phyloP scores from a whole-genome alignment of 2,329 filamentous ascomycete genomes.

The Knufia fluminis region DNA sequence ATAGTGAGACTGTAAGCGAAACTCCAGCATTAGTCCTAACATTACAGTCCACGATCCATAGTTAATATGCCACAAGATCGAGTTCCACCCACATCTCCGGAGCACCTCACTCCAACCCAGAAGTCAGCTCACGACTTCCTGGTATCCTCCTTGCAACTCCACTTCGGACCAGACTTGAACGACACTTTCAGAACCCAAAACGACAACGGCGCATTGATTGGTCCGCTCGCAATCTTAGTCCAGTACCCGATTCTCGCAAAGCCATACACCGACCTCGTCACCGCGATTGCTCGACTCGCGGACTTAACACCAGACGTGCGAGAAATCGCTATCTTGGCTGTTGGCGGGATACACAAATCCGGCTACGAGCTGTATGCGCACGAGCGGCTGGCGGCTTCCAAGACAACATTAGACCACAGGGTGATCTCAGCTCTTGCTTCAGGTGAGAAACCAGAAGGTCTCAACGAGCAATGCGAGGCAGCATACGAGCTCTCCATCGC shows the following conservation, averaged over 20 bases:
- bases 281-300: not conserved
- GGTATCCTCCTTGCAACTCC: too few relatives aligned
- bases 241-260: not conserved
- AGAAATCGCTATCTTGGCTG: not conserved
- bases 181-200: not conserved
- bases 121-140: too few relatives aligned
- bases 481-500: not conserved
- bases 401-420: not conserved
- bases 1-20: too few relatives aligned
- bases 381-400: not conserved
- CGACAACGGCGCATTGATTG: not conserved
- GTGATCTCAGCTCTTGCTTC: not conserved
- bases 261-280: not conserved
- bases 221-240: not conserved
- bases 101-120: too few relatives aligned
- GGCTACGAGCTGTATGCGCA: conserved; percentile 1
- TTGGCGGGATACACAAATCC: not conserved
- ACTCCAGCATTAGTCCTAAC: too few relatives aligned
- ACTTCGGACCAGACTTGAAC: too few relatives aligned
- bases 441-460: not conserved
- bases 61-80: too few relatives aligned
- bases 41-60: too few relatives aligned
- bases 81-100: too few relatives aligned
- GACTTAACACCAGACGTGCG: not conserved
- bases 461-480: not conserved